A percentile compares a stretch with the other conserved stretches of the same genome.
Evolutionary conservation across 305 asterid genomes (phyloP).

Genomic region (Fraxinus nigra): DNA sequence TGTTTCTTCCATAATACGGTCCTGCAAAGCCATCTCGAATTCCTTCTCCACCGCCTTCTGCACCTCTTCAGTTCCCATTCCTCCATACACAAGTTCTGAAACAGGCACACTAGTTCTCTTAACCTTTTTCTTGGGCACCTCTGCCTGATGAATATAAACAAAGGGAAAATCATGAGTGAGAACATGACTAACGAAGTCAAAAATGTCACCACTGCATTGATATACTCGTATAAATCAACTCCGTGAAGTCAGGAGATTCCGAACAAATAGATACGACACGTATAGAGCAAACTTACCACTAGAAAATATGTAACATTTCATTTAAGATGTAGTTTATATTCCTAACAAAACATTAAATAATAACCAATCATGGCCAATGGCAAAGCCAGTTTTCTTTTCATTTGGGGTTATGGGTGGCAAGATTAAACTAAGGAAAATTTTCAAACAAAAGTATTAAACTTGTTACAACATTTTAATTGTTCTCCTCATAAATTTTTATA

Average conservation of each 20-base stretch:
- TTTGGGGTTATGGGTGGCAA: too few relatives aligned
- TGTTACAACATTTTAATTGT: background rate
- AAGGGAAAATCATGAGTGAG: background rate
- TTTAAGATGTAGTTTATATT: background rate
- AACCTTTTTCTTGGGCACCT: constrained; percentile 85
- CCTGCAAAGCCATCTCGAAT: constrained; percentile 98
- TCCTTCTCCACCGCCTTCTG: constrained; percentile 88
- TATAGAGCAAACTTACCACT: background rate
- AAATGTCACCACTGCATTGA: background rate
- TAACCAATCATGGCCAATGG: background rate
- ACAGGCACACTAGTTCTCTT: constrained; percentile 73
- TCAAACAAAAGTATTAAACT: background rate
- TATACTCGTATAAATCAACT: background rate
- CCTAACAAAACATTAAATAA: background rate
- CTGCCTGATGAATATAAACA: constrained; percentile 47
- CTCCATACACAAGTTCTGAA: constrained; percentile 69
- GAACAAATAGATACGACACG: background rate
- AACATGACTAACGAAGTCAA: background rate
- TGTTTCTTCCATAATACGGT: constrained; percentile 96
- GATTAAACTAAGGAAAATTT: background rate
- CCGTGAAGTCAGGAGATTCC: background rate
- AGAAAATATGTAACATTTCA: background rate
- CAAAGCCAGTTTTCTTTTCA: background rate
- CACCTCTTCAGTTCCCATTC: constrained; percentile 61
- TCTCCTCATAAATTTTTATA: background rate